Evolutionary conservation across 129 eudicot species (phyloP).

Genomic region (Artemisia annua): DNA sequence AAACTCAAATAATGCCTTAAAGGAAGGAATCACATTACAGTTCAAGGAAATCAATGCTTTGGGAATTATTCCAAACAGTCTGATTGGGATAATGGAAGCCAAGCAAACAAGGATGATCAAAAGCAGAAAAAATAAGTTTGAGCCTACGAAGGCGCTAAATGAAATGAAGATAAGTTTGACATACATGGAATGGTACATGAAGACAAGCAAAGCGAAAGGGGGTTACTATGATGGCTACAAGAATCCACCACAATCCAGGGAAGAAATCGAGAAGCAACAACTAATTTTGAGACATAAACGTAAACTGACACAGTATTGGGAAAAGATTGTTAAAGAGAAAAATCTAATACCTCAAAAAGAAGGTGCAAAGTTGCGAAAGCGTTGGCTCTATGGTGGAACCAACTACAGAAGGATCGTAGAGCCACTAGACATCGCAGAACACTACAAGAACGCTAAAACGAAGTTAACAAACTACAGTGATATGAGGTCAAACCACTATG

Average conservation of each 20-base stretch:
- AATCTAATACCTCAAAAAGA: slow-evolving; percentile 46
- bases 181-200: slow-evolving; percentile 49
- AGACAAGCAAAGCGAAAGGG: neutral
- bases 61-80: neutral
- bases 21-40: slow-evolving; percentile 38
- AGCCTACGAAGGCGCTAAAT: slow-evolving; percentile 34
- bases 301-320: slow-evolving; percentile 40
- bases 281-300: slow-evolving; percentile 17
- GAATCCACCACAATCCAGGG: neutral
- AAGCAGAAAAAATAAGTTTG: slow-evolving; percentile 19
- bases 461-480: too few relatives aligned
- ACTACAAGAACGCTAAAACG: slow-evolving; percentile 29
- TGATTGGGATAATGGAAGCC: slow-evolving; percentile 10
- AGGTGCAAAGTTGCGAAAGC: slow-evolving; percentile 26
- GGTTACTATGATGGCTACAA: slow-evolving; percentile 52
- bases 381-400: slow-evolving; percentile 48
- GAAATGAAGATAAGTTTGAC: slow-evolving; percentile 40
- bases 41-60: slow-evolving; percentile 26
- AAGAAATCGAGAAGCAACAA: slow-evolving; percentile 7
- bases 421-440: slow-evolving; percentile 55
- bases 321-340: slow-evolving; percentile 17
- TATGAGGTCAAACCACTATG: too few relatives aligned
- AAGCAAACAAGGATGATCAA: slow-evolving; percentile 2
- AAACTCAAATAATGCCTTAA: slow-evolving; percentile 22
- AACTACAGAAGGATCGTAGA: slow-evolving; percentile 54